phyloP scores from a whole-genome alignment of 2,329 filamentous ascomycete genomes.

The Moelleriella libera region DNA sequence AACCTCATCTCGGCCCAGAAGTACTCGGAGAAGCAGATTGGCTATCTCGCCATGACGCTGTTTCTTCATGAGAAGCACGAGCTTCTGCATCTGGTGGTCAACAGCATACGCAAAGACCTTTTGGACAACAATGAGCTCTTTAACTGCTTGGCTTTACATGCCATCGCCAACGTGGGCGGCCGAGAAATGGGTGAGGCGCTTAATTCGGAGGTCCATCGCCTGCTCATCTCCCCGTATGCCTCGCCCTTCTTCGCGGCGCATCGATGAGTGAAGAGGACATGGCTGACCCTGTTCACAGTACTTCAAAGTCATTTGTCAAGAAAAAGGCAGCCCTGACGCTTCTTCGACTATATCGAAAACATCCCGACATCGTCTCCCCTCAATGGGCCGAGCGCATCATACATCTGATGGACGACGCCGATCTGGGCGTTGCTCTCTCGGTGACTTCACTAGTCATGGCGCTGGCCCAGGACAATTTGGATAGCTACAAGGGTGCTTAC shows the following conservation, averaged over 20 bases:
- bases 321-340: constrained; percentile 96
- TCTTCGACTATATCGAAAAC: constrained; percentile 85
- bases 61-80: constrained; percentile 97
- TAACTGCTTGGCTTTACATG: constrained; percentile 92
- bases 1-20: constrained; percentile 94
- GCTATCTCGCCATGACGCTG: constrained; percentile 91
- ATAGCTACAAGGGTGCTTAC: constrained; percentile 88
- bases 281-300: constrained; percentile 15
- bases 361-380: constrained; percentile 82
- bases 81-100: constrained; percentile 87
- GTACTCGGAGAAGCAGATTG: constrained; percentile 99
- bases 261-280: neutral
- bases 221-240: constrained; percentile 84
- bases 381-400: constrained; percentile 98
- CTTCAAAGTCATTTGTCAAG: constrained; percentile 94
- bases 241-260: neutral
- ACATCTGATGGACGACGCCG: constrained; percentile 93
- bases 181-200: constrained; percentile 95
- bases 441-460: constrained; percentile 94
- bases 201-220: constrained; percentile 78
- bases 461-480: constrained; percentile 82
- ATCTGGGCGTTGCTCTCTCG: constrained; percentile 87
- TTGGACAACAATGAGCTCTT: constrained; percentile 92
- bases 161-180: constrained; percentile 93
- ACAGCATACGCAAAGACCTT: constrained; percentile 94